Percentiles rank a stretch among this genome's conserved stretches.
Conservation (phyloP, 306 rosid genomes). For the Heteromeles arbutifolia region DNA sequence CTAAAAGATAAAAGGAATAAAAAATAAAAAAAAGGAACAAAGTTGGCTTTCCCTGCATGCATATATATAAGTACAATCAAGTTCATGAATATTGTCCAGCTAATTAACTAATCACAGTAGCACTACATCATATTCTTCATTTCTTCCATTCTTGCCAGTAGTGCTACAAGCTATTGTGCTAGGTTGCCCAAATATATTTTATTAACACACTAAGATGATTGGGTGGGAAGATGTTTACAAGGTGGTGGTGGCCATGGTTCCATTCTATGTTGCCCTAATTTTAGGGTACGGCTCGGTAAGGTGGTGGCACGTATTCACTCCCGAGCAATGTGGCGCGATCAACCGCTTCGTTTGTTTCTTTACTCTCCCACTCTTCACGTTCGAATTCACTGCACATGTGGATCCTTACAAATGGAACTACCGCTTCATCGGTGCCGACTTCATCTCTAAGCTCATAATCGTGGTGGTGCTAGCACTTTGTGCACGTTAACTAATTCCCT, state of each 20-base stretch:
- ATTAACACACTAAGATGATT: conserved; percentile 40
- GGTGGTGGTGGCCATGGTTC: conserved; percentile 71
- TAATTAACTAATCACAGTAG: background rate
- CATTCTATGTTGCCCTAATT: conserved; percentile 67
- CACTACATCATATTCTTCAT: background rate
- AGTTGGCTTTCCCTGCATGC: conserved; percentile 10
- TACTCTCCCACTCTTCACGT: conserved; percentile 78
- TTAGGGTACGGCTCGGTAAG: conserved; percentile 79
- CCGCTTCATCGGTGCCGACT: conserved; percentile 57
- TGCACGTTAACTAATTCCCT: conserved; percentile 70
- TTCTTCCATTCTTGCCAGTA: background rate
- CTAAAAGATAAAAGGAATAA: background rate
- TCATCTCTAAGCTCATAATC: conserved; percentile 62
- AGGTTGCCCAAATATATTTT: background rate
- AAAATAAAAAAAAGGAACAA: background rate
- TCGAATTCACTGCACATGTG: conserved; percentile 67
- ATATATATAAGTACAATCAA: background rate
- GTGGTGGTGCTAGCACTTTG: conserved; percentile 50
- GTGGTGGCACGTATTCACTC: conserved; percentile 81
- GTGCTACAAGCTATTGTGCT: background rate
- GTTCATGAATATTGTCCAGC: background rate
- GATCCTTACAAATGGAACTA: conserved; percentile 79
- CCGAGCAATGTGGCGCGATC: conserved; percentile 78
- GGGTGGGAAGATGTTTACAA: conserved; percentile 81
- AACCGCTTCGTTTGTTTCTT: conserved; percentile 75